phyloP scores from a whole-genome alignment of 768 basidiomycete species.

The Pholiota molesta region DNA sequence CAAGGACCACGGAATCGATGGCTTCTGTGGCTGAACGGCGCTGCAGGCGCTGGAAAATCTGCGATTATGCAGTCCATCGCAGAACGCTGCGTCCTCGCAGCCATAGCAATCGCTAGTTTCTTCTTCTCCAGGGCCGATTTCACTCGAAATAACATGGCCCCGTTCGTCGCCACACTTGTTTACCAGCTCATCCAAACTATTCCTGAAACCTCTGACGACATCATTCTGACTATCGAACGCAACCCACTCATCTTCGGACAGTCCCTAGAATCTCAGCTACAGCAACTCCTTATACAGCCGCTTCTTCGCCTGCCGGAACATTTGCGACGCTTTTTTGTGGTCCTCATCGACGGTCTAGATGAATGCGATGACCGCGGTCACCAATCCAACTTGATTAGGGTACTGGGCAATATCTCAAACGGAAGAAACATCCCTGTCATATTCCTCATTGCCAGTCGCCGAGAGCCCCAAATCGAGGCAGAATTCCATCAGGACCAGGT shows the following conservation, averaged over 20 bases:
- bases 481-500: not conserved
- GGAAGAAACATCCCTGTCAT: conserved; percentile 2
- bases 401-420: not conserved
- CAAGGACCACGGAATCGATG: not conserved
- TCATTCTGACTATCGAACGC: conserved; percentile 8
- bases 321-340: not conserved
- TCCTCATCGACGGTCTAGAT: conserved; percentile 17
- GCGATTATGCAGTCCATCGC: conserved; percentile 21
- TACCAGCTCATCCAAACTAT: conserved; percentile 11
- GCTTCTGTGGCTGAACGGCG: conserved; percentile 17
- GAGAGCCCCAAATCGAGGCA: conserved; percentile 5
- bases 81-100: conserved; percentile 10
- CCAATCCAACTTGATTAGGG: conserved; percentile 8
- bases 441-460: conserved; percentile 15
- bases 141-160: conserved; percentile 4
- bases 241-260: conserved; percentile 17
- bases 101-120: conserved; percentile 14
- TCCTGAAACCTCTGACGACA: conserved; percentile 8
- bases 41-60: conserved; percentile 22
- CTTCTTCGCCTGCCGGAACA: not conserved
- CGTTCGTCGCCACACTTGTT: conserved; percentile 14
- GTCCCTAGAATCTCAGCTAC: conserved; percentile 15
- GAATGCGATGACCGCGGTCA: conserved; percentile 10
- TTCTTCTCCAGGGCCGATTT: conserved; percentile 15
- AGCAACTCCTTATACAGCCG: conserved; percentile 11